These are phyloP conservation scores for Eruca vesicaria DNA, from an alignment of 441 rosid genomes.

Conservation along the genomic window DNA sequence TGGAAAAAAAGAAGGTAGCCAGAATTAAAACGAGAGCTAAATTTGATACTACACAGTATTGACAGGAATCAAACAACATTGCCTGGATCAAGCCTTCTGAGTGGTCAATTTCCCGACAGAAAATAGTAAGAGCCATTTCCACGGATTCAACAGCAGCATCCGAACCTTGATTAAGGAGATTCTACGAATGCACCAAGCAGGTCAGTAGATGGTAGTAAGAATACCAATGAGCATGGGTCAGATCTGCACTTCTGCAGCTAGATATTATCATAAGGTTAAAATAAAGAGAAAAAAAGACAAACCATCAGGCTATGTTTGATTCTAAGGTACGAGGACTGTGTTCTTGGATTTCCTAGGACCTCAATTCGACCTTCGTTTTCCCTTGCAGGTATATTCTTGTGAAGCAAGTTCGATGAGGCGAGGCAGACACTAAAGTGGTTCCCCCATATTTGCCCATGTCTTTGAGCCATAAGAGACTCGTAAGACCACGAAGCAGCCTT, in stretches of 20 bases:
- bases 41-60: conserved; percentile 2
- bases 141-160: conserved; percentile 49
- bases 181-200: conserved; percentile 53
- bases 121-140: conserved; percentile 76
- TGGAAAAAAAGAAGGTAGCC: conserved; percentile 39
- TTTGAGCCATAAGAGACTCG: conserved; percentile 51
- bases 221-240: conserved; percentile 16
- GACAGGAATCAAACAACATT: conserved; percentile 37
- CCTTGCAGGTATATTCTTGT: conserved; percentile 48
- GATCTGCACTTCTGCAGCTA: conserved; percentile 21
- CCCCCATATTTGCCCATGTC: conserved; percentile 61
- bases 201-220: conserved; percentile 24
- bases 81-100: conserved; percentile 73
- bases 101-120: conserved; percentile 64
- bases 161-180: conserved; percentile 55
- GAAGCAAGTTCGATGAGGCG: conserved; percentile 56
- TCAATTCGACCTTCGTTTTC: conserved; percentile 78
- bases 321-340: conserved; percentile 64
- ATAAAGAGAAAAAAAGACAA: conserved; percentile 45
- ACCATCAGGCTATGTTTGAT: conserved; percentile 67
- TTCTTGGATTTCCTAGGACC: conserved; percentile 55
- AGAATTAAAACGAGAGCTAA: conserved; percentile 28
- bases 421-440: conserved; percentile 72
- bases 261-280: conserved; percentile 3
- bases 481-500: conserved; percentile 54